These are phyloP conservation scores for Raffaelea arxii DNA, from an alignment of 2,329 filamentous ascomycete species.

Conservation along the genomic window DNA sequence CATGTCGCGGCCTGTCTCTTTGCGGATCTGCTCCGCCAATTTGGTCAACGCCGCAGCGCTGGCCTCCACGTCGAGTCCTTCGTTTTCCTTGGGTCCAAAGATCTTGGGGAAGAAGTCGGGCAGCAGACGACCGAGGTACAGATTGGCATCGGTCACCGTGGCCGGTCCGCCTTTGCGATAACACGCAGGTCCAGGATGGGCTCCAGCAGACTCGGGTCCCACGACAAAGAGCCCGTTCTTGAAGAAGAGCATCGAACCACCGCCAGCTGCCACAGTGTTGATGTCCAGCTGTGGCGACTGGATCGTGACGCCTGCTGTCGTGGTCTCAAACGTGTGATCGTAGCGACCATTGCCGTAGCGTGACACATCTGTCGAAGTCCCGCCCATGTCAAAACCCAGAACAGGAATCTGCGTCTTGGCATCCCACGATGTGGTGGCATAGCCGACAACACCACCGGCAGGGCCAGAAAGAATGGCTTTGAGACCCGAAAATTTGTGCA, in stretches of 20 bases:
- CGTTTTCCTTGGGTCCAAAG: slow-evolving; percentile 80
- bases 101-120: slow-evolving; percentile 94
- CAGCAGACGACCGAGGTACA: slow-evolving; percentile 73
- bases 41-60: slow-evolving; percentile 68
- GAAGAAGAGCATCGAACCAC: slow-evolving; percentile 78
- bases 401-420: slow-evolving; percentile 71
- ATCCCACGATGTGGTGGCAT: slow-evolving; percentile 86
- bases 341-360: slow-evolving; percentile 77
- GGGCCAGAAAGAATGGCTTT: slow-evolving; percentile 82
- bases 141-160: slow-evolving; percentile 88
- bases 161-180: slow-evolving; percentile 84
- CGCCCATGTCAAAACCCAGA: slow-evolving; percentile 94
- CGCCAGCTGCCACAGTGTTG: slow-evolving; percentile 88
- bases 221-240: slow-evolving; percentile 84
- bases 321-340: slow-evolving; percentile 91
- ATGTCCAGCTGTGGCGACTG: slow-evolving; percentile 89
- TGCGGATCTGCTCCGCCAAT: slow-evolving; percentile 67
- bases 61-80: slow-evolving; percentile 66
- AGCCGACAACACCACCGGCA: slow-evolving; percentile 88
- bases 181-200: slow-evolving; percentile 82
- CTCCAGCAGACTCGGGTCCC: slow-evolving; percentile 79
- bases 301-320: slow-evolving; percentile 72
- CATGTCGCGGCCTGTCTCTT: slow-evolving; percentile 62
- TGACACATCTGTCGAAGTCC: slow-evolving; percentile 85
- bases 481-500: slow-evolving; percentile 73